Percentiles rank a stretch among this genome's conserved stretches.
phyloP scores from a whole-genome alignment of 1,139 yeast species.

The Saccharomyces pastorianus region DNA sequence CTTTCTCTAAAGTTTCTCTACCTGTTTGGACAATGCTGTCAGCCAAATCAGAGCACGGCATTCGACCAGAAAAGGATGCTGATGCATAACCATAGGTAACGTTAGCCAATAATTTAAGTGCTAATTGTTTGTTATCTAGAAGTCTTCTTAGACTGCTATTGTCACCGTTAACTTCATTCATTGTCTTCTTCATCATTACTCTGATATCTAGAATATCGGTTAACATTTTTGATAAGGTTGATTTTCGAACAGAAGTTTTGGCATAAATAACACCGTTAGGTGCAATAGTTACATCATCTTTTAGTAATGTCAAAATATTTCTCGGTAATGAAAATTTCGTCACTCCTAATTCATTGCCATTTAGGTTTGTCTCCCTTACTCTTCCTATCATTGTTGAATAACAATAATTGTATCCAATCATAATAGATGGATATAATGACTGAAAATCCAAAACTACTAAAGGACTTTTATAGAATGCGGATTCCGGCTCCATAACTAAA shows the following conservation, averaged over 20 bases:
- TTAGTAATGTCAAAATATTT: constrained; percentile 49
- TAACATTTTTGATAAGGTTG: constrained; percentile 75
- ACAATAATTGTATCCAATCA: constrained; percentile 88
- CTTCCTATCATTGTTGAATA: constrained; percentile 80
- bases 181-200: constrained; percentile 66
- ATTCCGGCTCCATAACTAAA: constrained; percentile 82
- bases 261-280: constrained; percentile 86
- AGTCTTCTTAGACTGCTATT: constrained; percentile 40
- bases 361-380: constrained; percentile 45
- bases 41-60: constrained; percentile 94
- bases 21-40: constrained; percentile 92
- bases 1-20: constrained; percentile 66
- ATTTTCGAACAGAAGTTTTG: constrained; percentile 55
- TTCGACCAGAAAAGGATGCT: constrained; percentile 89
- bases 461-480: constrained; percentile 81
- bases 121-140: constrained; percentile 73
- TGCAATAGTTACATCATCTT: constrained; percentile 53
- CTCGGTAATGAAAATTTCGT: constrained; percentile 43
- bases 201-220: constrained; percentile 74
- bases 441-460: constrained; percentile 86
- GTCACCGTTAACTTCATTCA: constrained; percentile 40
- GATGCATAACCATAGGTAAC: constrained; percentile 97
- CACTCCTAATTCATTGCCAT: constrained; percentile 47
- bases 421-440: constrained; percentile 83
- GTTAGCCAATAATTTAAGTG: constrained; percentile 82